These are phyloP conservation scores for Catunica adiposa DNA, from an alignment of 2,329 filamentous ascomycete species.

Conservation along the genomic window DNA sequence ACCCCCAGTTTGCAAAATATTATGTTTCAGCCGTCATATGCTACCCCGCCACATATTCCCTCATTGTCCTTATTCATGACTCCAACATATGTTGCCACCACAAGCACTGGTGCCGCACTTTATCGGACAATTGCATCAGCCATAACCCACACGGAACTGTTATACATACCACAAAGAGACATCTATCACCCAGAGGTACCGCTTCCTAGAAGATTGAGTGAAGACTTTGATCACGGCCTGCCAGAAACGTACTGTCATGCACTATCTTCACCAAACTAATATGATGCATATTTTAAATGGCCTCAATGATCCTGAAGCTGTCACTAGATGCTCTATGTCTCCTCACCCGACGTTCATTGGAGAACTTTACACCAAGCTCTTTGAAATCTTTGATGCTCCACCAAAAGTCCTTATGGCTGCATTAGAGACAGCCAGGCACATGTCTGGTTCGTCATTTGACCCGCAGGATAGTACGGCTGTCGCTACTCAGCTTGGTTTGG, in stretches of 20 bases:
- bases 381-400: background rate
- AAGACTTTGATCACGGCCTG: no score
- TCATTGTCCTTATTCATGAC: background rate
- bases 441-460: background rate
- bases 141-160: background rate
- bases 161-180: background rate
- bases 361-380: background rate
- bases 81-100: background rate
- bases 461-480: background rate
- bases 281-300: no score
- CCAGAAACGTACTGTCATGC: no score
- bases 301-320: no score
- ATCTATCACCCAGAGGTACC: background rate
- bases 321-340: no score
- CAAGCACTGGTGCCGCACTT: background rate
- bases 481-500: background rate
- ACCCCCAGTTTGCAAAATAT: background rate
- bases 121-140: background rate
- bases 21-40: background rate
- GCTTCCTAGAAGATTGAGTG: background rate
- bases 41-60: background rate
- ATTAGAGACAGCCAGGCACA: background rate
- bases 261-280: no score
- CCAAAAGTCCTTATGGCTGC: background rate
- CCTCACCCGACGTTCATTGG: background rate